Evolutionary conservation across 106 monocot genomes (phyloP), one percentile per base, ranked within the genome.

Genomic region (Amphibolis antarctica): DNA sequence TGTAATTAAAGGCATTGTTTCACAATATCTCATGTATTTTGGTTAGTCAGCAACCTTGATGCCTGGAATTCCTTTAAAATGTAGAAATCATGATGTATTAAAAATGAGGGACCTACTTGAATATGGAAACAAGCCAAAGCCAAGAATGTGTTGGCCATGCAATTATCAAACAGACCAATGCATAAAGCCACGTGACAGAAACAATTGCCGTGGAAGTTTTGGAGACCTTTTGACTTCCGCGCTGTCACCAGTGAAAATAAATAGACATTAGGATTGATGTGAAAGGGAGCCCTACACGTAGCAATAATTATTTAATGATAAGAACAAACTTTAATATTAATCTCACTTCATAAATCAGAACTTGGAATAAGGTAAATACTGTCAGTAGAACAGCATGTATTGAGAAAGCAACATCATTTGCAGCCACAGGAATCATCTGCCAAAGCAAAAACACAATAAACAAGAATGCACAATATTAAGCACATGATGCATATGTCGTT

Each of bases 351-450:
- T 87, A 98, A 0, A 90, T 85, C 28, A 85, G 1, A 46, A 91
- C 87, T 81, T 98, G 96, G 62, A 57, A 90, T 55, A 98, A 75
- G 30, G 90, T 90, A 73, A 98, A 63, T 51, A 52, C 78, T 48
- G 90, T 98, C 65, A 98, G 74, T 62, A 79, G 44, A 72, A 98
- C 96, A 70, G 96, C 96, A 77, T 98, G 90, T 53, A 81, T 61
- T 63, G 96, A 98, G 71, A 98, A 98, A 58, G 86, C 86, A 49
- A 98, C 90, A 70, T 98, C 96, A 85, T 85, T 98, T 67, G 86
- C 81, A 27, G 90, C 96, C 44, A 98, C 96, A 71, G 96, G 96
- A 77, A 98, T 98, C 78, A 98, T 76, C 96, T 98, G 78, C 64
- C 23, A 65, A 49, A 17, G 27, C 0, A 29, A 57, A 57, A 12